Conservation (phyloP, 345 rosid genomes). For the Camelina laxa region DNA sequence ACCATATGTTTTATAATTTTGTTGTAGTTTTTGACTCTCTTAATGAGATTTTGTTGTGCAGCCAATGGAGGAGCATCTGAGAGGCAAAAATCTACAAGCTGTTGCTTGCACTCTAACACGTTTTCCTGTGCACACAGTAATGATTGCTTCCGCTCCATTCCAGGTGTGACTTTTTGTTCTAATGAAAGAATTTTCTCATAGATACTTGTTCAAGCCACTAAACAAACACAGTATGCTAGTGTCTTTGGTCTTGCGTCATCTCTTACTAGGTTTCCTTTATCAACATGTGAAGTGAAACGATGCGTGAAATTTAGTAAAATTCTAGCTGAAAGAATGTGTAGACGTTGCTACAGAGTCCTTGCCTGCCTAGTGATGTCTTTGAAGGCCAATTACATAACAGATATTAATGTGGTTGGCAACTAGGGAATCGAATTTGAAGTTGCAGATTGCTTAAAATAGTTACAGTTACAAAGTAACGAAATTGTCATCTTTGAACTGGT, state of each 20-base stretch:
- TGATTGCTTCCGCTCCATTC: conserved; percentile 40
- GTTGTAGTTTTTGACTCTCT: conserved; percentile 16
- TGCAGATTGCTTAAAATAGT: neutral
- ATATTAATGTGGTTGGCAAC: neutral
- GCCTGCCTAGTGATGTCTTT: conserved; percentile 19
- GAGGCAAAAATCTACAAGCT: conserved; percentile 19
- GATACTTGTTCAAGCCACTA: neutral
- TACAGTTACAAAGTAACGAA: neutral
- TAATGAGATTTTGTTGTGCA: conserved; percentile 26
- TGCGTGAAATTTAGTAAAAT: neutral
- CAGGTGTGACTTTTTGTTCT: conserved; percentile 30
- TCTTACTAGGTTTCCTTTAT: conserved; percentile 8
- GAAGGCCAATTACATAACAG: neutral
- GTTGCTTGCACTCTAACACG: conserved; percentile 39
- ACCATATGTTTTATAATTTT: neutral
- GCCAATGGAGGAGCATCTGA: conserved; percentile 39
- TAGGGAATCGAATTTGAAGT: neutral
- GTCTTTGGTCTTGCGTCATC: conserved; percentile 8
- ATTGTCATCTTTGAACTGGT: neutral
- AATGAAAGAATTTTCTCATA: neutral
- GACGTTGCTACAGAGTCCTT: conserved; percentile 9
- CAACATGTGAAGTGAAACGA: neutral
- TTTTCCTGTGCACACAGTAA: conserved; percentile 28
- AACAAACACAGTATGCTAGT: neutral
- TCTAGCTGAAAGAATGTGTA: conserved; percentile 4